Evolutionary conservation across 2,329 filamentous ascomycete species (phyloP).

Genomic region (Arthrocladium fulminans): DNA sequence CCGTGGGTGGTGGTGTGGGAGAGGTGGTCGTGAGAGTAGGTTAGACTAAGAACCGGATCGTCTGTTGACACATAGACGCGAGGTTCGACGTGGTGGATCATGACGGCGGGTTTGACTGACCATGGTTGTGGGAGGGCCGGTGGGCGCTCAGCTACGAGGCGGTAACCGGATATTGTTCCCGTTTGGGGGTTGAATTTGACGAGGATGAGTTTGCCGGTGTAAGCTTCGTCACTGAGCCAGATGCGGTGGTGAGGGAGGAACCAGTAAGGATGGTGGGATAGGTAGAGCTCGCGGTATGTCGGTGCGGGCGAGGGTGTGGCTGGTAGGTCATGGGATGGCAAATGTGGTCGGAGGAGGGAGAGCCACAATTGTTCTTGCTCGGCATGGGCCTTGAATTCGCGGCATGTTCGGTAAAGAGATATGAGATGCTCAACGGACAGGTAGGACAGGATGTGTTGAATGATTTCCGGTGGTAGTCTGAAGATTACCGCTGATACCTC

Average conservation of each 20-base stretch:
- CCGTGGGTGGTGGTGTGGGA: slow-evolving; percentile 5
- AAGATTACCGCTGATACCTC: slow-evolving; percentile 9
- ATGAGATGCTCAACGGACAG: slow-evolving; percentile 58
- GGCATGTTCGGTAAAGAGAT: slow-evolving; percentile 53
- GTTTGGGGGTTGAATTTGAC: slow-evolving; percentile 64
- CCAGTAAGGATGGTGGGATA: slow-evolving; percentile 70
- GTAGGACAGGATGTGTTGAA: slow-evolving; percentile 61
- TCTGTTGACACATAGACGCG: slow-evolving; percentile 63
- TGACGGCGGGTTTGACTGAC: slow-evolving; percentile 55
- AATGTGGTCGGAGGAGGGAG: slow-evolving; percentile 56
- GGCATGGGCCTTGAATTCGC: slow-evolving; percentile 49
- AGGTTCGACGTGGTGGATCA: slow-evolving; percentile 66
- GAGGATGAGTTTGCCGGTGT: slow-evolving; percentile 66
- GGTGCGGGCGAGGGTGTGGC: slow-evolving; percentile 47
- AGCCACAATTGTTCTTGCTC: slow-evolving; percentile 65
- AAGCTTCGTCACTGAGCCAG: slow-evolving; percentile 71
- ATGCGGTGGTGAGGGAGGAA: slow-evolving; percentile 71
- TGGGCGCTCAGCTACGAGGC: slow-evolving; percentile 58
- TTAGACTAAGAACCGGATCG: slow-evolving; percentile 58
- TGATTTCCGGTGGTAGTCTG: slow-evolving; percentile 62
- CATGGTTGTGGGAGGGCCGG: slow-evolving; percentile 52
- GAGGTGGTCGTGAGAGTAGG: slow-evolving; percentile 19
- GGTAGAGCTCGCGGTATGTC: slow-evolving; percentile 63
- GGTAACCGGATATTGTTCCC: slow-evolving; percentile 72
- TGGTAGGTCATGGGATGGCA: slow-evolving; percentile 48